Evolutionary conservation across 1,284 basidiomycete species (phyloP), one percentile per base, ranked within the genome.

Genomic region (Spongiforma sp.): DNA sequence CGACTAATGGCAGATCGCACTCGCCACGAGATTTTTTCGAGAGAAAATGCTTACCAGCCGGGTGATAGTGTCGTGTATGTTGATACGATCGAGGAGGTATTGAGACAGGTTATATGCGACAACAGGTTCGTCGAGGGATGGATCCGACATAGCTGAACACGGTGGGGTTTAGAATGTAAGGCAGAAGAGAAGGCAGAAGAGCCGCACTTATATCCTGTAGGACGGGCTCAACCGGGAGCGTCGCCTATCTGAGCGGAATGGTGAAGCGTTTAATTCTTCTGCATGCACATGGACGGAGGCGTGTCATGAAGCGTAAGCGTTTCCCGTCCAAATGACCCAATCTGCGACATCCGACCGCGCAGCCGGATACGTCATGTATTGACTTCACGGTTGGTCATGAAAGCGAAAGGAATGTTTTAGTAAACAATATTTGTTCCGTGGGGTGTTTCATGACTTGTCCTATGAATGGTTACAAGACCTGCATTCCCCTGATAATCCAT

Each of bases 21-120:
- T 14, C 6, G 37, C 55, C 37, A 55, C 33, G 32, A 53, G 21
- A 28, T 34, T 21, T 28, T 24, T 28, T 17, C 10, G 37, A 7
- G 34, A 57, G n/a, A 19, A n/a, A 19, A 21, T 41, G 59, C 73
- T 59, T 53, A 73, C 73, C 62, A 73, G 32, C 50, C 71, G 70
- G 11, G 65, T 68, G 62, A 73, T 70, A 32, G 73, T 73, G 39
- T 73, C 71, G n/a, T 70, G 68, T 56, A 73, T 74, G 33, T 74
- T 75, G 62, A 61, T n/a, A 19, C 72, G 71, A 60, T 73, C 72
- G 30, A 73, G 65, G n/a, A 73, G 32, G 55, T 69, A 73, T 50
- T 73, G 70, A 33, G 67, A 60, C 36, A 72, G 17, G 37, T 41
- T 64, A 62, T 74, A 72, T 36, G 63, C 56, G 28, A 61, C 15